Evolutionary conservation across 345 rosid species (phyloP).

Genomic region (Arabis hirsuta): DNA sequence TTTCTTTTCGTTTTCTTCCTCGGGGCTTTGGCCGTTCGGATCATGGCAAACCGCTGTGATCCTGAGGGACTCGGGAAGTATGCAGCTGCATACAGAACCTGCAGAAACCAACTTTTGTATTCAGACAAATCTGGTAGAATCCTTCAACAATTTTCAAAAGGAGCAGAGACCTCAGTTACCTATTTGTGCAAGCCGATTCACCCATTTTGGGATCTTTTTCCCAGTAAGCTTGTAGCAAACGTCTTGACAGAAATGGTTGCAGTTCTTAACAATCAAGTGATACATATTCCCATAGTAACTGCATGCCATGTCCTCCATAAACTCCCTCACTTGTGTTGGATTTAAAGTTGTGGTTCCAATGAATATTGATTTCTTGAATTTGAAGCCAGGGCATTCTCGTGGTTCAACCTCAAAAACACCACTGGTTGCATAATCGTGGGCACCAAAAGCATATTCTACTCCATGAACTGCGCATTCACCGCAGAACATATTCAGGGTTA

Average conservation of each 20-base stretch:
- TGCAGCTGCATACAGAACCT: conserved; percentile 94
- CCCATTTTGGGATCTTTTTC: conserved; percentile 86
- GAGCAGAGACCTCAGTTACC: conserved; percentile 47
- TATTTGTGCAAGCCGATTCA: conserved; percentile 86
- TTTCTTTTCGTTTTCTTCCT: conserved; percentile 71
- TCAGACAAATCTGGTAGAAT: not conserved
- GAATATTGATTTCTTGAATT: conserved; percentile 85
- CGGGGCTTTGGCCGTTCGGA: conserved; percentile 57
- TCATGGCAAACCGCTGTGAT: conserved; percentile 63
- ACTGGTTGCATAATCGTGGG: conserved; percentile 83
- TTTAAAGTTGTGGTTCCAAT: conserved; percentile 89
- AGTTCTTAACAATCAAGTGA: conserved; percentile 89
- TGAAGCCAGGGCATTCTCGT: conserved; percentile 90
- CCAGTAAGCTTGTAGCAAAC: conserved; percentile 75
- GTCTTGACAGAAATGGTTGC: conserved; percentile 93
- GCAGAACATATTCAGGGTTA: not conserved
- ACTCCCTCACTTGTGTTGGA: conserved; percentile 78
- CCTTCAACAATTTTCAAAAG: conserved; percentile 4
- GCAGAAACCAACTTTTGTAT: not conserved
- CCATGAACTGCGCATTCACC: conserved; percentile 68
- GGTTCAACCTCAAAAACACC: conserved; percentile 98
- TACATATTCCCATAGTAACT: conserved; percentile 83
- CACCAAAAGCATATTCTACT: conserved; percentile 97
- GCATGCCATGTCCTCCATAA: conserved; percentile 79
- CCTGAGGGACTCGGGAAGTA: conserved; percentile 86